Conservation (phyloP, 352 stramenopile genomes). For the Globisporangium yorkense region DNA sequence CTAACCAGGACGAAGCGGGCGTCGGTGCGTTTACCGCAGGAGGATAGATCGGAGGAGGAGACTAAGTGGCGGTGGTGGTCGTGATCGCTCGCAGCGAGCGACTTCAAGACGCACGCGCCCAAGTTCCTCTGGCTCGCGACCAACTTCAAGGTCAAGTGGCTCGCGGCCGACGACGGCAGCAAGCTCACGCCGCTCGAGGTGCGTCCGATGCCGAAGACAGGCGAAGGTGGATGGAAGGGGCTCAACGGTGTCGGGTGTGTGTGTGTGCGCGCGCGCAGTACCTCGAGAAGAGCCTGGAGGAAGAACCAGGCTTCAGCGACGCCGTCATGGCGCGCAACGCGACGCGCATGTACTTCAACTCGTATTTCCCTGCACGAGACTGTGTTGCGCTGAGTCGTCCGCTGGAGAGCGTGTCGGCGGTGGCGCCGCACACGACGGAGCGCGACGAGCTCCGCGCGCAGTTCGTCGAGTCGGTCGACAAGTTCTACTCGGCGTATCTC, state of each 20-base stretch:
- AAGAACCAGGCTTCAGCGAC: conserved; percentile 53
- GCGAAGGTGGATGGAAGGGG: neutral
- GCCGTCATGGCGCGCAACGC: conserved; percentile 42
- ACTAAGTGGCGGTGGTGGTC: neutral
- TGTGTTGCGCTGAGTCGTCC: conserved; percentile 44
- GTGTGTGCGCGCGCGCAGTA: conserved; percentile 24
- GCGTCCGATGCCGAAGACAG: neutral
- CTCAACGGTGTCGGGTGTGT: neutral
- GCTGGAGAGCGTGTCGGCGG: conserved; percentile 24
- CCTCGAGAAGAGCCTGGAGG: conserved; percentile 33
- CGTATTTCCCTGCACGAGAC: conserved; percentile 35
- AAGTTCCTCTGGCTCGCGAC: conserved; percentile 56
- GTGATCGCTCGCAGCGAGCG: conserved; percentile 15
- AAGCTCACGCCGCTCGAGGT: conserved; percentile 33
- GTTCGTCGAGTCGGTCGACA: conserved; percentile 53
- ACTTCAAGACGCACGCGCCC: conserved; percentile 44
- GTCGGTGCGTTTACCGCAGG: conserved; percentile 24
- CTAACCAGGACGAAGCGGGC: conserved; percentile 50
- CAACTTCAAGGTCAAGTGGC: conserved; percentile 74
- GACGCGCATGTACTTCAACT: conserved; percentile 53
- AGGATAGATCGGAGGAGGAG: too few relatives aligned
- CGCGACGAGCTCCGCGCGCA: conserved; percentile 35
- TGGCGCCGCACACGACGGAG: conserved; percentile 6
- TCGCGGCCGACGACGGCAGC: conserved; percentile 28
- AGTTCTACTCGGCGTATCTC: conserved; percentile 38